phyloP scores from a whole-genome alignment of 805 yeast genomes.

The Pichia membranifaciens region DNA sequence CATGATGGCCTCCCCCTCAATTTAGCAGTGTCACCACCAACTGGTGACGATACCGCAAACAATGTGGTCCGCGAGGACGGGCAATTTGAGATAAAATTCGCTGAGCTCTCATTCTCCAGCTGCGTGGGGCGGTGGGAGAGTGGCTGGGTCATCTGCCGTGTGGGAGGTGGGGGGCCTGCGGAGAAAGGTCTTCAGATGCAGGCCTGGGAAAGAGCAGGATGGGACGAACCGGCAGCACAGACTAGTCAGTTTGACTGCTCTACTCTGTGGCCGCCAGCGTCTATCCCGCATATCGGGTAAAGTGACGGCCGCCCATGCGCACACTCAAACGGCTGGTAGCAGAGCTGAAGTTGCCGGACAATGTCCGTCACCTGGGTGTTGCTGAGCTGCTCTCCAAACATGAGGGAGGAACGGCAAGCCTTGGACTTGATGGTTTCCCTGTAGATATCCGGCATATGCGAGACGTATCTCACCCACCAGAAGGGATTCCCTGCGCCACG shows the following conservation, averaged over 20 bases:
- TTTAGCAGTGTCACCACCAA: too few species aligned
- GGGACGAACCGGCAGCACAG: too few species aligned
- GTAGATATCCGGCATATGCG: slow-evolving; percentile 46
- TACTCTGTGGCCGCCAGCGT: too few species aligned
- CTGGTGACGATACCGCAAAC: too few species aligned
- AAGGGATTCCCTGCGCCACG: background rate
- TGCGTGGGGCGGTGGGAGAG: background rate
- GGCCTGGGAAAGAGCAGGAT: too few species aligned
- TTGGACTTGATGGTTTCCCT: slow-evolving; percentile 47
- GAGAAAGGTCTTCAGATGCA: too few species aligned
- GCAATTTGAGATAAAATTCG: background rate
- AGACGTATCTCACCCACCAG: slow-evolving; percentile 12
- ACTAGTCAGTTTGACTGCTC: too few species aligned
- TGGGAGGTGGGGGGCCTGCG: too few species aligned
- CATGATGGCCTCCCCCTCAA: too few species aligned
- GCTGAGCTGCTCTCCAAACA: slow-evolving; percentile 58
- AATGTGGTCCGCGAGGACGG: too few species aligned
- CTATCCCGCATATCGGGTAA: slow-evolving; percentile 22
- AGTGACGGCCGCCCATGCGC: slow-evolving; percentile 84
- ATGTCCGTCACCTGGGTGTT: slow-evolving; percentile 39
- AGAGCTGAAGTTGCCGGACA: slow-evolving; percentile 37
- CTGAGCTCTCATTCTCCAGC: background rate
- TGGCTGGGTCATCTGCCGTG: background rate
- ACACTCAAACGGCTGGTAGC: slow-evolving; percentile 66
- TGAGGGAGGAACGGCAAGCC: slow-evolving; percentile 66